Base-by-base conservation (phyloP, 352 stramenopile genomes). In the Proteromonas lacertae region DNA sequence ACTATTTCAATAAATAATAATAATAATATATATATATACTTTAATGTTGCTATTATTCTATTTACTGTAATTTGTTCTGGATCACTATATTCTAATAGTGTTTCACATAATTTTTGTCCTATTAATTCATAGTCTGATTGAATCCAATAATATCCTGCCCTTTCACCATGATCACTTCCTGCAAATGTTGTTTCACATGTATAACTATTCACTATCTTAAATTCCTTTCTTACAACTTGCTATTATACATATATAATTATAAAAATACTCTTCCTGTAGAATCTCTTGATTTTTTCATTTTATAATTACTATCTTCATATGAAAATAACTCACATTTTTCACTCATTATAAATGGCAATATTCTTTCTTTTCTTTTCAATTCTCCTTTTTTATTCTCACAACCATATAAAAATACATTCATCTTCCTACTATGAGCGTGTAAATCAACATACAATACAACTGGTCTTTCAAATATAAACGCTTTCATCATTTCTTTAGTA, bases 331-430 rank as follows among this genome's bases (percentile, higher is more conserved):
- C 9, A 12, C 47, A 45, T 10, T 59, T 68, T 9, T 57, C 51
- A 40, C 60, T 66, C 19, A 60, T 63, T 3, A 45, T 63, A 12
- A 69, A 50, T 12, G 78, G 61, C 33, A 41, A 51, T 3, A 62
- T 47, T 18, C 73, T 61, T 13, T 62, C 23, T 14, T 22, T 6
- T 4, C 43, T 18, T n/a, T 34, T 51, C 13, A 66, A 65, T 25
- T 75, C 75, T 16, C 57, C 50, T 35, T 69, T 66, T 40, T 77
- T 82, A 7, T 75, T 74, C 29, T 90, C 72, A 21, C 68, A 82
- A 9, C 75, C 75, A 42, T 90, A 90, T 58, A 86, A 62, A 43
- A 90, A 90, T 14, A 87, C 62, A 29, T 89, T 89, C 38, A 75
- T 75, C 47, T 88, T 86, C 12, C 71, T 52, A 56, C 55, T 26